Percentiles rank a stretch among this genome's conserved stretches.
These are phyloP conservation scores for Cryphonectria parasitica DNA, from an alignment of 2,329 filamentous ascomycete genomes.

Conservation along the genomic window DNA sequence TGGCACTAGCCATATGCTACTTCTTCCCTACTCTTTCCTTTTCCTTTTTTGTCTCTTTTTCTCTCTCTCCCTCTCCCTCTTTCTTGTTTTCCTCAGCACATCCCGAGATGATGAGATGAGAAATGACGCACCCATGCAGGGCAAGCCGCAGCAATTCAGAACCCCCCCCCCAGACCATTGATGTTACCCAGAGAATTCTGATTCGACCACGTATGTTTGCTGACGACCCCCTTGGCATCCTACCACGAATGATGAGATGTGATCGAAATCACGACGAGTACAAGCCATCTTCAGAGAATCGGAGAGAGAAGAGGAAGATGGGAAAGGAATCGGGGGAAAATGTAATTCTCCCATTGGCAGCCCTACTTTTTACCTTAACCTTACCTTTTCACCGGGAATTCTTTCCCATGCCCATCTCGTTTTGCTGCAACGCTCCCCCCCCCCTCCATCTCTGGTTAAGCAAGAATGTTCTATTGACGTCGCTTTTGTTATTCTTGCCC, in stretches of 20 bases:
- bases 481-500: too few relatives aligned
- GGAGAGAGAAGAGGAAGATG: not conserved
- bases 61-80: not conserved
- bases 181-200: not conserved
- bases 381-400: not conserved
- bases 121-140: not conserved
- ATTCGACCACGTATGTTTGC: conserved; percentile 5
- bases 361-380: not conserved
- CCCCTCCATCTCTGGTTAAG: not conserved
- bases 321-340: not conserved
- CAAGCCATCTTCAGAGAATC: not conserved
- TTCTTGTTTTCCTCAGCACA: not conserved
- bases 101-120: not conserved
- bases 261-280: not conserved
- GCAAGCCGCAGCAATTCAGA: not conserved
- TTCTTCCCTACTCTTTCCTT: not conserved
- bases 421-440: not conserved
- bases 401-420: not conserved
- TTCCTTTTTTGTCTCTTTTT: not conserved
- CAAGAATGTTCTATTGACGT: not conserved
- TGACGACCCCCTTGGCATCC: not conserved
- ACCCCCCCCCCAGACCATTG: not conserved
- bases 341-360: conserved; percentile 11
- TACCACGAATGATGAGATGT: not conserved
- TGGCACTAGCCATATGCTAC: not conserved